These are phyloP conservation scores for Amylocystis lapponica DNA, from an alignment of 768 basidiomycete species.

Conservation along the genomic window DNA sequence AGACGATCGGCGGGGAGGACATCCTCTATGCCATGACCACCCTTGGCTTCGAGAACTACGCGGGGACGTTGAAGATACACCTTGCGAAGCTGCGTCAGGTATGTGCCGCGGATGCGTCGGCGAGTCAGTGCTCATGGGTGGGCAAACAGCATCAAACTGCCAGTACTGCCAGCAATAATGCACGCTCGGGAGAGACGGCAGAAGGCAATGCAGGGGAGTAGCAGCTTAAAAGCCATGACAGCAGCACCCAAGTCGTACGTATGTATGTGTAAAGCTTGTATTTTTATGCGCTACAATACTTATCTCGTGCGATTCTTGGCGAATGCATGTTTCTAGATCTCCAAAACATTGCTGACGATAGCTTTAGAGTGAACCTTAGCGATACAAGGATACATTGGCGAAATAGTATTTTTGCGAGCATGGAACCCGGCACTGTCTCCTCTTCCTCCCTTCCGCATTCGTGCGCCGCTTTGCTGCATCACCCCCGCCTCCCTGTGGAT, in stretches of 20 bases:
- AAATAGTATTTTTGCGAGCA: too few species aligned
- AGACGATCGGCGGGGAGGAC: slow-evolving; percentile 97
- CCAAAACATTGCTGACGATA: too few species aligned
- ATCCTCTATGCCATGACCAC: slow-evolving; percentile 91
- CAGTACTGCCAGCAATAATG: neutral
- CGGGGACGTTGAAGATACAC: slow-evolving; percentile 88
- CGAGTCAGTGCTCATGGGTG: neutral
- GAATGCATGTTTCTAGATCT: too few species aligned
- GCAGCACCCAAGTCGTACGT: neutral
- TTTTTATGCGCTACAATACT: neutral
- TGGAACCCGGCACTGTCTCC: too few species aligned
- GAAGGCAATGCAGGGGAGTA: neutral
- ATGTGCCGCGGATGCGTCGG: slow-evolving; percentile 7
- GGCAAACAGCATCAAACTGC: neutral
- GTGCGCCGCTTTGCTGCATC: too few species aligned
- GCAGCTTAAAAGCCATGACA: neutral
- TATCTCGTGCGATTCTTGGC: too few species aligned
- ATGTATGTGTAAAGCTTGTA: neutral
- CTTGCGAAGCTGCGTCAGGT: slow-evolving; percentile 86
- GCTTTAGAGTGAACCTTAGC: too few species aligned
- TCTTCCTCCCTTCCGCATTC: too few species aligned
- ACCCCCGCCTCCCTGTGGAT: too few species aligned
- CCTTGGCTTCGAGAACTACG: slow-evolving; percentile 93
- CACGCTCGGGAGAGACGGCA: neutral
- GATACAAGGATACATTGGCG: too few species aligned